These are phyloP conservation scores for Chaetoscypha palmicola DNA, from an alignment of 2,329 filamentous ascomycete genomes.

Conservation along the genomic window DNA sequence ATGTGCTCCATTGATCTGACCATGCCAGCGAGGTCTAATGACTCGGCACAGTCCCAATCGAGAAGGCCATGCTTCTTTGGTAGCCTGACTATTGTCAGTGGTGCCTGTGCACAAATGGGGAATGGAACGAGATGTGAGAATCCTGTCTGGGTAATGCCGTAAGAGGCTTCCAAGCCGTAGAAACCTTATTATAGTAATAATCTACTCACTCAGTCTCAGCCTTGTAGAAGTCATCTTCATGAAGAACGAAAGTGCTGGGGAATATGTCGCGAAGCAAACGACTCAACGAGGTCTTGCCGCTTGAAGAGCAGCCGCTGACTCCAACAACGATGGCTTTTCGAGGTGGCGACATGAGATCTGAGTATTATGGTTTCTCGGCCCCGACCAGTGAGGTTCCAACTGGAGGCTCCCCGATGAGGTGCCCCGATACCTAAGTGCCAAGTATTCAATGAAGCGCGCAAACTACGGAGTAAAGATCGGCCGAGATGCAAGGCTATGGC, in stretches of 20 bases:
- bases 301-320: slow-evolving; percentile 84
- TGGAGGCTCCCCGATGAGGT: no score
- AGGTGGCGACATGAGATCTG: slow-evolving; percentile 1
- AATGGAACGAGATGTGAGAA: no score
- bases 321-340: slow-evolving; percentile 55
- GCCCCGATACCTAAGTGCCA: no score
- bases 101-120: not conserved
- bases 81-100: slow-evolving; percentile 35
- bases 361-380: not conserved
- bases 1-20: slow-evolving; percentile 63
- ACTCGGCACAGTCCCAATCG: slow-evolving; percentile 87
- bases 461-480: no score
- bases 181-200: not conserved
- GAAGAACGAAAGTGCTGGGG: slow-evolving; percentile 71
- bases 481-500: no score
- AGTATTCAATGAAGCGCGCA: no score
- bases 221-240: slow-evolving; percentile 94
- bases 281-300: slow-evolving; percentile 90
- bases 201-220: slow-evolving; percentile 61
- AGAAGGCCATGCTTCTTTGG: slow-evolving; percentile 54
- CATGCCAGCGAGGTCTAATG: slow-evolving; percentile 67
- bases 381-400: no score
- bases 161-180: no score
- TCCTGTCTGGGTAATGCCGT: no score
- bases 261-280: slow-evolving; percentile 79